Evolutionary conservation across 805 yeast genomes (phyloP), one percentile per base, ranked within the genome.

Genomic region (Candida piceae): DNA sequence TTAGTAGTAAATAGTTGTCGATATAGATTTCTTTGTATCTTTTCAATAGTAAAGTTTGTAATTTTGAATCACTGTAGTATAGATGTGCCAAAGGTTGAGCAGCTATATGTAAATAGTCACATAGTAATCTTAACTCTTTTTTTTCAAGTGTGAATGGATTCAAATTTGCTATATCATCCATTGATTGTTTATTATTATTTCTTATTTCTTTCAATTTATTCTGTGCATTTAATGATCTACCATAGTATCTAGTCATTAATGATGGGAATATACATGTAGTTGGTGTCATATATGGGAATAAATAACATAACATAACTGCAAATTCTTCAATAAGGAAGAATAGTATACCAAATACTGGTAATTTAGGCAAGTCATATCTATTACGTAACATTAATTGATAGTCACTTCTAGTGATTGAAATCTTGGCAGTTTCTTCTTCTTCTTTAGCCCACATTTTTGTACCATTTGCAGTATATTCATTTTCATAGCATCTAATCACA

Each of bases 221-320:
- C 33, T 52, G 58, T 4, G 58, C 54, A 32, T 39, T 40, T 9
- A 40, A 23, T 16, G 45, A 44, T 17, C 52, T 40, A 17, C 52
- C 49, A 68, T 68, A 69, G 20, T 68, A 49, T 19, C 67, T 48
- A 2, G 72, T 68, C 25, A 65, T 46, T 17, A 74, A 57, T 7
- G 58, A 55, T 1, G 83, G 83, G 16, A 77, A 54, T 6, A 72
- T 61, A 55, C 86, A 80, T 0, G 84, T 80, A 41, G 69, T 70
- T 0, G 86, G 88, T 4, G 80, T 67, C 11, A 80, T 47, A 28
- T 66, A 66, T 0, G 88, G 87, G 32, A 78, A 58, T 2, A 62
- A 41, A 37, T 65, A 69, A 40, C 80, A 69, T 6, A 80, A 41
- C 0, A 74, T 32, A 1, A 84, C 75, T 0, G 84, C 76, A 33